Percentiles rank a stretch among this genome's conserved stretches.
These are phyloP conservation scores for Zasmidium cellare DNA, from an alignment of 2,329 filamentous ascomycete species.

Conservation along the genomic window DNA sequence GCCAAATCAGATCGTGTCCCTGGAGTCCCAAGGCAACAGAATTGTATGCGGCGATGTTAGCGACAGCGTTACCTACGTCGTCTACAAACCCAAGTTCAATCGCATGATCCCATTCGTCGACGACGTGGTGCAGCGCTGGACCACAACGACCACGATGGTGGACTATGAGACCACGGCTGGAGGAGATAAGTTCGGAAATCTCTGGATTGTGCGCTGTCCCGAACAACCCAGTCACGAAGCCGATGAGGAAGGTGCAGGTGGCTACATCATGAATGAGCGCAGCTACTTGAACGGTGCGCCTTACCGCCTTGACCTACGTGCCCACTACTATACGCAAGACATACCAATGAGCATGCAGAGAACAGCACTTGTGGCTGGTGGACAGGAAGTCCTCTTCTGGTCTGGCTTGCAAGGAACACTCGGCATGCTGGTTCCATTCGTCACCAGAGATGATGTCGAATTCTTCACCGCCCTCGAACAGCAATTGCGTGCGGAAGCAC, in stretches of 20 bases:
- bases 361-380: constrained; percentile 84
- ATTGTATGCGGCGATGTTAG: constrained; percentile 91
- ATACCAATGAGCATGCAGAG: constrained; percentile 89
- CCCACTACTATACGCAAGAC: constrained; percentile 88
- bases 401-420: constrained; percentile 92
- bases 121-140: constrained; percentile 87
- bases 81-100: constrained; percentile 91
- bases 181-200: constrained; percentile 95
- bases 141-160: constrained; percentile 86
- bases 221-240: constrained; percentile 83
- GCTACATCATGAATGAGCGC: constrained; percentile 87
- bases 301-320: constrained; percentile 79
- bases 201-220: constrained; percentile 89
- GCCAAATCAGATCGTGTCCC: constrained; percentile 71
- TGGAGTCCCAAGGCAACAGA: constrained; percentile 87
- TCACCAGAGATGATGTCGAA: constrained; percentile 88
- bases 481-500: constrained; percentile 81
- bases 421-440: constrained; percentile 88
- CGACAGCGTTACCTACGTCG: constrained; percentile 86
- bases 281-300: constrained; percentile 87
- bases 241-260: constrained; percentile 86
- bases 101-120: constrained; percentile 91
- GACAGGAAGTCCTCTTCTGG: constrained; percentile 90
- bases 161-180: constrained; percentile 96
- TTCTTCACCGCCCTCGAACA: constrained; percentile 96